Conservation (phyloP, 208 protist genomes). For the Acanthamoeba triangularis region DNA sequence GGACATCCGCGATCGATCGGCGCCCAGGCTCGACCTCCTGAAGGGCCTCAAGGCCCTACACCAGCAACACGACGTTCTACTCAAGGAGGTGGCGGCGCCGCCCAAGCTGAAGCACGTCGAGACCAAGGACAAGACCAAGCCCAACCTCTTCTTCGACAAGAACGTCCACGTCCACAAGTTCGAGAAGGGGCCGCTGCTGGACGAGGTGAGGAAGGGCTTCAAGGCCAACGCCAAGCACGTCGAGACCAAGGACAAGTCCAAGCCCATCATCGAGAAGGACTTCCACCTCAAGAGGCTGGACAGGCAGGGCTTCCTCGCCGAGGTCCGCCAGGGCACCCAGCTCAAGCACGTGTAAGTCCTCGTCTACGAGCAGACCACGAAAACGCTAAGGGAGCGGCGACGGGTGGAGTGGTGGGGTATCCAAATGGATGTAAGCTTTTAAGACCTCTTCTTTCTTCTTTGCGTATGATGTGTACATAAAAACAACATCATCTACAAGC, state of each 20-base stretch:
- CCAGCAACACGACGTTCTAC: slow-evolving; percentile 18
- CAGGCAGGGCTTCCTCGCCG: slow-evolving; percentile 58
- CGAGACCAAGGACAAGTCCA: slow-evolving; percentile 53
- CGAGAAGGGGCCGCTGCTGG: not conserved
- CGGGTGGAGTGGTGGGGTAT: not conserved
- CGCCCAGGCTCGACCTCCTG: slow-evolving; percentile 26
- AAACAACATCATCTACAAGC: not conserved
- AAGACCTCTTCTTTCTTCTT: not conserved
- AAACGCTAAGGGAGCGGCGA: too few species aligned
- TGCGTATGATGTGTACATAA: not conserved
- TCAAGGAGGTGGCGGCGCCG: not conserved
- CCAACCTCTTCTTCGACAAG: slow-evolving; percentile 28
- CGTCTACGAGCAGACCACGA: not conserved
- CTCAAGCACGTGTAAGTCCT: slow-evolving; percentile 45
- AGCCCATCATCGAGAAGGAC: slow-evolving; percentile 21
- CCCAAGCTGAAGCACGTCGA: slow-evolving; percentile 24
- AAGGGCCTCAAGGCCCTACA: not conserved
- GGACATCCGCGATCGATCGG: not conserved
- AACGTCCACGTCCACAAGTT: slow-evolving; percentile 45
- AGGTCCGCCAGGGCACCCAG: slow-evolving; percentile 68
- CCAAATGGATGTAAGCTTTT: not conserved
- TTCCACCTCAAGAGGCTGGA: slow-evolving; percentile 30
- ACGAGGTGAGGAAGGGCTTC: slow-evolving; percentile 32
- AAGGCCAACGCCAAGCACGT: slow-evolving; percentile 40
- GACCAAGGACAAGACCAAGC: slow-evolving; percentile 68